Percentiles rank a stretch among this genome's conserved stretches.
Conservation (phyloP, 805 yeast species). For the Monosporozyma siamensis region DNA sequence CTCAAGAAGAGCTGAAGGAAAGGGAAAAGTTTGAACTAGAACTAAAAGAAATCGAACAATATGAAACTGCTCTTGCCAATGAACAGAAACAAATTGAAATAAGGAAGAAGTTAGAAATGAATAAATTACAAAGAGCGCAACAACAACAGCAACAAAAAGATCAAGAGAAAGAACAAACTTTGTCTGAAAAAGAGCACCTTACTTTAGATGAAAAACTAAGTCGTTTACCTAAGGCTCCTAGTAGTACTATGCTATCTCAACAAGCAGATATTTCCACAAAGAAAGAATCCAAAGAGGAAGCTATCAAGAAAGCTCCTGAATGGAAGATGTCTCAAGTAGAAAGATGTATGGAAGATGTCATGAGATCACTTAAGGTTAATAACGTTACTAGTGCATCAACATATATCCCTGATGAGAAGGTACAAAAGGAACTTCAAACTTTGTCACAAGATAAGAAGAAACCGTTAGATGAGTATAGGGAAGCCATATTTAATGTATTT, state of each 20-base stretch:
- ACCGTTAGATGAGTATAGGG: neutral
- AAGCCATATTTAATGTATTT: neutral
- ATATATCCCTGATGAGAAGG: constrained; percentile 1
- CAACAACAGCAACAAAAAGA: constrained; percentile 8
- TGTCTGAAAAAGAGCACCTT: neutral
- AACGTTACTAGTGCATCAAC: neutral
- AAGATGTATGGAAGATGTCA: constrained; percentile 1
- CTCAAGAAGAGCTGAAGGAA: constrained; percentile 13
- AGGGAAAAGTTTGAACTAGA: constrained; percentile 10
- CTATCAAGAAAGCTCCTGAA: neutral
- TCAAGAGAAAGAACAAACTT: constrained; percentile 1
- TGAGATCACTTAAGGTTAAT: neutral
- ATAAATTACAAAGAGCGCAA: constrained; percentile 11
- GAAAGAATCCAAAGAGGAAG: neutral
- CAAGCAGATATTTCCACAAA: neutral
- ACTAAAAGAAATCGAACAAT: constrained; percentile 14
- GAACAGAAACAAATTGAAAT: constrained; percentile 20
- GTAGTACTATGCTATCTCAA: neutral
- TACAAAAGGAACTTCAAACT: neutral
- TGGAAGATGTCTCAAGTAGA: neutral
- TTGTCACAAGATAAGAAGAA: neutral
- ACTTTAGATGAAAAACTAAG: neutral
- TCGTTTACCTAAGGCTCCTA: neutral
- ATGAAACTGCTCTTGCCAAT: constrained; percentile 13
- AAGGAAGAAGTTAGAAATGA: constrained; percentile 17